Base-by-base conservation (phyloP, 257 asterid species). In the Solanum rostratum region DNA sequence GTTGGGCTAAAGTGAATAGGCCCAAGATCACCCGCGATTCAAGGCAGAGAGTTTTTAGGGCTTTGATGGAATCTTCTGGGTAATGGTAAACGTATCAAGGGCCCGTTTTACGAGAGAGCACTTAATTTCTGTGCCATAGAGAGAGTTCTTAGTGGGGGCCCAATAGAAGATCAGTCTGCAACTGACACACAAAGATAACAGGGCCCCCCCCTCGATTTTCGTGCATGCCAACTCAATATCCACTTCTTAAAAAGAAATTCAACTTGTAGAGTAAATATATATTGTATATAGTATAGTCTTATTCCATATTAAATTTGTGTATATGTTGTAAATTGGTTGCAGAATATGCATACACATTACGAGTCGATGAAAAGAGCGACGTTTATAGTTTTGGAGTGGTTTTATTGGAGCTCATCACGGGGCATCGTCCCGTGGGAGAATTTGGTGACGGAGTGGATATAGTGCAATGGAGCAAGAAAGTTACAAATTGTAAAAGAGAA, bases 401-500 rank as follows among this genome's bases (percentile, higher is more conserved):
- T 7, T 63, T 90, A 1, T 18, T 90, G 2, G 93, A 90, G 83
- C 87, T 90, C 6, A 87, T 90, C 41, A 85, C 93, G 0, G 93
- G 91, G 37, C 87, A 91, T 7, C 87, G 90, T 6, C 90, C 93
- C 0, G 91, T 90, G 54, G 93, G 91, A 0, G 91, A 90, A 7
- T 90, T 89, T 2, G 93, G 93, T 3, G 93, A 90, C 7, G 93
- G 91, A 5, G 89, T 86, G 22, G 93, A 90, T 29, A 87, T 89
- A 2, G 93, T 88, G 3, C 90, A 88, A 85, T 96, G 99, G 99
- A 86, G 91, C 14, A 93, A 74, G 84, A 87, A 86, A 39, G 91
- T 84, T 79, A 93, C 98, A 80, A 87, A 88, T 78, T 87, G 95
- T 88, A 89, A 91, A 27, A 88, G 94, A 84, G 98, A 93, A 78